phyloP scores from a whole-genome alignment of 2,329 filamentous ascomycete genomes.

The Drechslerella coelobrocha region DNA sequence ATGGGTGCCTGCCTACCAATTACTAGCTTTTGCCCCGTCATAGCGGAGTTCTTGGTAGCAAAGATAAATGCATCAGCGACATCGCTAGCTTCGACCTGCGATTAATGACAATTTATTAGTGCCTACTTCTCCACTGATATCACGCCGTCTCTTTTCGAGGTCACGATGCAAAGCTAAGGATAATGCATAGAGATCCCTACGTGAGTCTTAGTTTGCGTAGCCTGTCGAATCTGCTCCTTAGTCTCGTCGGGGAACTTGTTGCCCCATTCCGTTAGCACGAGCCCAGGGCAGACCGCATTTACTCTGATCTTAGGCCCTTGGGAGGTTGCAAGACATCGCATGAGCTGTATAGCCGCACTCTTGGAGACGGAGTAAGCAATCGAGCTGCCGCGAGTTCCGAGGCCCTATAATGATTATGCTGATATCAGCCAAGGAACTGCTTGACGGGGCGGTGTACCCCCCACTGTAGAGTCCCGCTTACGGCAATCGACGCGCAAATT shows the following conservation, averaged over 20 bases:
- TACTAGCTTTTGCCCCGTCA: slow-evolving; percentile 53
- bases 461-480: slow-evolving; percentile 56
- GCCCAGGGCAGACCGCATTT: slow-evolving; percentile 70
- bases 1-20: slow-evolving; percentile 44
- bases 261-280: slow-evolving; percentile 74
- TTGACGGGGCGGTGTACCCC: slow-evolving; percentile 41
- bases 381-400: slow-evolving; percentile 64
- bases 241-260: slow-evolving; percentile 66
- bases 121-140: not conserved
- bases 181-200: slow-evolving; percentile 60
- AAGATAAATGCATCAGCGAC: slow-evolving; percentile 66
- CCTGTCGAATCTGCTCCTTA: slow-evolving; percentile 65
- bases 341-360: slow-evolving; percentile 73
- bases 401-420: slow-evolving; percentile 58
- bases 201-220: slow-evolving; percentile 67
- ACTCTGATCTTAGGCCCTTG: slow-evolving; percentile 69
- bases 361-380: slow-evolving; percentile 81
- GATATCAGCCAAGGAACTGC: slow-evolving; percentile 35
- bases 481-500: slow-evolving; percentile 68
- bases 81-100: slow-evolving; percentile 60
- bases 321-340: slow-evolving; percentile 69
- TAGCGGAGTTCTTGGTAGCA: slow-evolving; percentile 62
- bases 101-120: not conserved
- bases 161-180: not conserved
- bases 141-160: too few species aligned